These are phyloP conservation scores for Mortierella sp. DNA, from an alignment of 371 early-diverging fungal genomes.

Conservation along the genomic window DNA sequence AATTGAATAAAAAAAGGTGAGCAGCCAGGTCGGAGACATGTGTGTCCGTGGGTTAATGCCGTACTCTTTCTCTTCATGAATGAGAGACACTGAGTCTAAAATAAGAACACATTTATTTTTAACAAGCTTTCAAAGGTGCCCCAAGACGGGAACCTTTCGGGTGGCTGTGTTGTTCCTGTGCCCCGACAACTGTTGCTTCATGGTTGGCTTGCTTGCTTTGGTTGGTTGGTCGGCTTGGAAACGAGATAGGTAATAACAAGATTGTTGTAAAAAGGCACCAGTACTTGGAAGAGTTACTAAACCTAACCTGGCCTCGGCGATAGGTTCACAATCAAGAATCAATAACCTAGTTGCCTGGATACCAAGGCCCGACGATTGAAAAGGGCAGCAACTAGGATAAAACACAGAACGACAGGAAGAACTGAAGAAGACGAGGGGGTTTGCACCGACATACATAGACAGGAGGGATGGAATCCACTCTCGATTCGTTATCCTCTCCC, in stretches of 20 bases:
- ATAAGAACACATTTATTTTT: not conserved
- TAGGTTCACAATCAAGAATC: too few relatives aligned
- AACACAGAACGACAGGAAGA: not conserved
- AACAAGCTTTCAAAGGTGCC: not conserved
- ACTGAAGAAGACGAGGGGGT: not conserved
- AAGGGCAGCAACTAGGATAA: too few relatives aligned
- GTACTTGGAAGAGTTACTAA: too few relatives aligned
- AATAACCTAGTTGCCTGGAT: too few relatives aligned
- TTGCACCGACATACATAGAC: not conserved
- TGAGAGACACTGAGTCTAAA: not conserved
- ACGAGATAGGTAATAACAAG: too few relatives aligned
- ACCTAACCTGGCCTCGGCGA: too few relatives aligned
- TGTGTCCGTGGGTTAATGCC: conserved; percentile 7
- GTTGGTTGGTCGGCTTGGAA: too few relatives aligned
- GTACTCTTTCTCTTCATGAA: not conserved
- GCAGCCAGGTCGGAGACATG: not conserved
- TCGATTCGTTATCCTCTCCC: not conserved
- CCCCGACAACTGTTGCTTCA: not conserved
- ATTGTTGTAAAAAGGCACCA: too few relatives aligned
- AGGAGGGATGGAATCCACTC: not conserved
- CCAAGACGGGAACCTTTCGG: not conserved
- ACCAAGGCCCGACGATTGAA: too few relatives aligned
- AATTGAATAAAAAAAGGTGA: not conserved
- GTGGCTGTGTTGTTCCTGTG: conserved; percentile 3
- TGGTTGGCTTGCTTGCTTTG: too few relatives aligned